Evolutionary conservation across 768 basidiomycete genomes (phyloP), one percentile per base, ranked within the genome.

Genomic region (Tylopilus vinaceipallidus): DNA sequence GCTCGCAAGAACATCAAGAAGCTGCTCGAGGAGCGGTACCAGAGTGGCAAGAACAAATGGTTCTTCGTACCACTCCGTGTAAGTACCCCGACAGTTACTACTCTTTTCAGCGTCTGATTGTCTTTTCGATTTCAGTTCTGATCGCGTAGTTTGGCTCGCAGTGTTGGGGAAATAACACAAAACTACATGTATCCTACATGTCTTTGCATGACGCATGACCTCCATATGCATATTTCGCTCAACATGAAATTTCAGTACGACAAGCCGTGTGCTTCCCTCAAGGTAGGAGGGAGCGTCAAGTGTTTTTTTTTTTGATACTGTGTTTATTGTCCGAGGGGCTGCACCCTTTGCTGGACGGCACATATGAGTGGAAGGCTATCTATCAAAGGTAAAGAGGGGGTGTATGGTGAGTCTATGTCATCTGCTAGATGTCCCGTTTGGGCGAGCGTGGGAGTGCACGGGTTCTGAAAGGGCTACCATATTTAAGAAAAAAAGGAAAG

Each of bases 1-100:
- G 82, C 92, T 41, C 97, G 95, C 78, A 98, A 98, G 82, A 84
- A 76, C 59, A 83, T 98, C 72, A 98, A 97, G 84, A 97, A 95
- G 75, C 70, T 91, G 70, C 74, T 99, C 46, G 97, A 98, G 83
- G 95, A 98, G 66, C 80, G 95, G 52, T 97, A 98, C 83, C 78
- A 79, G 42, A 73, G 77, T 44, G 97, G 97, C 52, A 95, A 95
- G 84, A 98, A 97, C 84, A 85, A 86, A 73, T 98, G 95, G 95
- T 98, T 95, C 82, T 95, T 94, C 85, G 80, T 83, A 55, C 69
- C 86, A 47, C 83, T 93, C 57, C 83, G 84, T 68, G 91, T 92
- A 77, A 69, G 77, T 69, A 3, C 13, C 1, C 40, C 12, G 27
- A 30, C 19, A 3, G 11, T 14, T 16, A 10, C 4, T 19, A 20